A percentile compares a stretch with the other conserved stretches of the same genome.
These are phyloP conservation scores for Blastocystis sp. DNA, from an alignment of 352 stramenopile species.

Conservation along the genomic window DNA sequence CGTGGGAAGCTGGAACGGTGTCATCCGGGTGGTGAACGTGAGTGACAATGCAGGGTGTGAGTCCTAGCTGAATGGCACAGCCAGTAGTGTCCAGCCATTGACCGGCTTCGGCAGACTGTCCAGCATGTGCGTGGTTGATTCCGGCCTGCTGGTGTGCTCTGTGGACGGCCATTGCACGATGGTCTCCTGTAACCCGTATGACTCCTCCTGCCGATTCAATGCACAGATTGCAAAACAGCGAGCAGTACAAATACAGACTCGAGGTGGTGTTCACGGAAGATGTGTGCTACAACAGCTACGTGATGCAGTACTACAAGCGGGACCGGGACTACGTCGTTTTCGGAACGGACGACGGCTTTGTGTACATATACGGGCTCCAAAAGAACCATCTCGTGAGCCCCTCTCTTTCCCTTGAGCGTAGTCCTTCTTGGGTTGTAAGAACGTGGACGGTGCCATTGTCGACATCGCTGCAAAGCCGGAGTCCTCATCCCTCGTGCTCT, in stretches of 20 bases:
- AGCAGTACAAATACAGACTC: constrained; percentile 14
- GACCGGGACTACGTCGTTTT: constrained; percentile 32
- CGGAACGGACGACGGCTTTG: constrained; percentile 51
- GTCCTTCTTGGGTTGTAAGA: background rate
- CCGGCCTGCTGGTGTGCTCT: background rate
- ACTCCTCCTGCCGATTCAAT: background rate
- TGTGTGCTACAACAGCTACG: constrained; percentile 1
- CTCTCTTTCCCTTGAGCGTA: background rate
- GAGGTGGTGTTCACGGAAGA: background rate
- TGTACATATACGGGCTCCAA: constrained; percentile 4
- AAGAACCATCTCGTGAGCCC: background rate
- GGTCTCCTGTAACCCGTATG: background rate
- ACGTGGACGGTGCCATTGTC: background rate
- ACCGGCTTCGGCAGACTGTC: background rate
- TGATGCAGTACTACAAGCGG: background rate
- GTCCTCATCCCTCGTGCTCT: constrained; percentile 1
- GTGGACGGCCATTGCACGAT: constrained; percentile 9
- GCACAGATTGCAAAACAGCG: constrained; percentile 1
- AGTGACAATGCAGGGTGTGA: background rate
- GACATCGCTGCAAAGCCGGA: background rate
- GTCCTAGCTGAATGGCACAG: constrained; percentile 19
- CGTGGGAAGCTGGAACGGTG: constrained; percentile 10
- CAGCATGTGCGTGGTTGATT: background rate
- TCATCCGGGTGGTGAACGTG: constrained; percentile 2
- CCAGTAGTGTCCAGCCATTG: constrained; percentile 8